Percentiles rank a stretch among this genome's conserved stretches.
These are phyloP conservation scores for Cladophialophora yegresii DNA, from an alignment of 2,329 filamentous ascomycete genomes.

Conservation along the genomic window DNA sequence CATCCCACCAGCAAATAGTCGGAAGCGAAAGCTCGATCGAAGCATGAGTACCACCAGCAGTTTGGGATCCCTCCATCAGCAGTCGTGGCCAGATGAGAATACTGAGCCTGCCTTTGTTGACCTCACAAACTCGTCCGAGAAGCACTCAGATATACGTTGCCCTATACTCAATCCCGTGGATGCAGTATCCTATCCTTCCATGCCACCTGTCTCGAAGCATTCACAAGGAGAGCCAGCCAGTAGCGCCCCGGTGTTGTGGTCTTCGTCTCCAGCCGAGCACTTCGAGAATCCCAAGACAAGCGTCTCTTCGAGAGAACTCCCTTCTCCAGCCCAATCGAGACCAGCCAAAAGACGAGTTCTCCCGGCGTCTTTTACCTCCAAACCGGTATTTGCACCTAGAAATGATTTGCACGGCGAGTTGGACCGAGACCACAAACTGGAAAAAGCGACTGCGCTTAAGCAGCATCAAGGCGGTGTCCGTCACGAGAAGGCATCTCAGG, in stretches of 20 bases:
- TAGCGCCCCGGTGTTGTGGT: constrained; percentile 69
- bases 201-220: constrained; percentile 36
- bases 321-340: constrained; percentile 40
- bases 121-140: constrained; percentile 61
- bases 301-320: constrained; percentile 3
- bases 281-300: constrained; percentile 21
- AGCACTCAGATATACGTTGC: constrained; percentile 42
- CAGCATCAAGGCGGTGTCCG: constrained; percentile 7
- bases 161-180: constrained; percentile 23
- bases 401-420: not conserved
- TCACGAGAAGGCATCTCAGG: constrained; percentile 16
- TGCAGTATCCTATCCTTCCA: constrained; percentile 43
- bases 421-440: constrained; percentile 5
- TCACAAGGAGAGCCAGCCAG: constrained; percentile 46
- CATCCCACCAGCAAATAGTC: not conserved
- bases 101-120: constrained; percentile 86
- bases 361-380: constrained; percentile 55
- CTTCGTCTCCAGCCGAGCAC: constrained; percentile 57
- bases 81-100: constrained; percentile 70
- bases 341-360: constrained; percentile 65
- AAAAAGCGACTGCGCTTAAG: constrained; percentile 15
- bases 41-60: constrained; percentile 34
- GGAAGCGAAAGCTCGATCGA: constrained; percentile 36
- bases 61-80: constrained; percentile 49
- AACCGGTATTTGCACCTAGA: constrained; percentile 37